phyloP scores from a whole-genome alignment of 352 stramenopile genomes.

The Pythium phragmiticola region DNA sequence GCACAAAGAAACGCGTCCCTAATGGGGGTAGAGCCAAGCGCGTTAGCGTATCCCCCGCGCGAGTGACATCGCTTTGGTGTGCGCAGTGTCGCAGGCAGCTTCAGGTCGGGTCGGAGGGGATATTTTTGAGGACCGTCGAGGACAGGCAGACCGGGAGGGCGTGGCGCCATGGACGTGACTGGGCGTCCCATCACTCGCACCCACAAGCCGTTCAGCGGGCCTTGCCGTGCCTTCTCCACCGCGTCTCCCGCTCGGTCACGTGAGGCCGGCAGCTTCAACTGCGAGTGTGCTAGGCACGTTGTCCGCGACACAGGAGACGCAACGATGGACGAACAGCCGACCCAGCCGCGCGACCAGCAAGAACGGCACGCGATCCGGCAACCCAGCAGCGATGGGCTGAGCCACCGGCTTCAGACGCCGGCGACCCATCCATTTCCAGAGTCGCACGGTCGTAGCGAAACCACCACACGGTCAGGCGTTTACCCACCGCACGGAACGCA shows the following conservation, averaged over 20 bases:
- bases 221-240: background rate
- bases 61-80: slow-evolving; percentile 14
- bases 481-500: background rate
- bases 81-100: slow-evolving; percentile 20
- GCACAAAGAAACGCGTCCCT: slow-evolving; percentile 22
- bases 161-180: slow-evolving; percentile 5
- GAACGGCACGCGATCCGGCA: background rate
- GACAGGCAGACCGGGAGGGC: too few species aligned
- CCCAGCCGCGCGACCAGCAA: slow-evolving; percentile 14
- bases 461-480: background rate
- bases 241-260: slow-evolving; percentile 1
- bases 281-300: background rate
- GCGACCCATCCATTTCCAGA: slow-evolving; percentile 1
- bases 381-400: background rate
- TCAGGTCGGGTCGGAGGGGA: slow-evolving; percentile 10
- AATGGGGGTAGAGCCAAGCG: slow-evolving; percentile 20
- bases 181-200: slow-evolving; percentile 5
- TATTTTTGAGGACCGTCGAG: background rate
- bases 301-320: slow-evolving; percentile 15
- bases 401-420: slow-evolving; percentile 11
- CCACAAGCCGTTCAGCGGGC: background rate
- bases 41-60: slow-evolving; percentile 6
- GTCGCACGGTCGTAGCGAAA: background rate
- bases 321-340: slow-evolving; percentile 11
- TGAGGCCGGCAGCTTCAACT: slow-evolving; percentile 11